Evolutionary conservation across 192 early-diverging fungal species (phyloP).

Genomic region (Coemansia sp.): DNA sequence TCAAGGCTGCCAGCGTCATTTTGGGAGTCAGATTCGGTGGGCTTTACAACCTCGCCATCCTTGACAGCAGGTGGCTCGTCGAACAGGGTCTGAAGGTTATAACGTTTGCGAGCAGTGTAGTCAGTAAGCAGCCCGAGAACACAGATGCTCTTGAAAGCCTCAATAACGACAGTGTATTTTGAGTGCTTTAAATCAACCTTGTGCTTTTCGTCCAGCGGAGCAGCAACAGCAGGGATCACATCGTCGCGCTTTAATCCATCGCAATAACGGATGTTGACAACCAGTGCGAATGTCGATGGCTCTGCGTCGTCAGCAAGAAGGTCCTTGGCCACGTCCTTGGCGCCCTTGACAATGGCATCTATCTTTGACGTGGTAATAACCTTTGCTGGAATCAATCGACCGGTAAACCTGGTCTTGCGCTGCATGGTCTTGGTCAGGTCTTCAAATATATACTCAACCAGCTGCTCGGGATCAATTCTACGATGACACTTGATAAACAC

Average conservation of each 20-base stretch:
- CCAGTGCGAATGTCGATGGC: constrained; percentile 51
- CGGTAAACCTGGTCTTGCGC: constrained; percentile 44
- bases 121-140: constrained; percentile 43
- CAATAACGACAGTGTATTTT: constrained; percentile 47
- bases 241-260: constrained; percentile 48
- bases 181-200: constrained; percentile 51
- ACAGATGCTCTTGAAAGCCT: constrained; percentile 52
- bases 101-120: constrained; percentile 39
- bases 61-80: constrained; percentile 20
- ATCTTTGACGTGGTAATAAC: constrained; percentile 42
- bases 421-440: constrained; percentile 41
- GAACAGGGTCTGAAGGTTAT: constrained; percentile 49
- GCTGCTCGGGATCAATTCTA: constrained; percentile 38
- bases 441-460: constrained; percentile 47
- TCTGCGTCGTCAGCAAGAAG: constrained; percentile 47
- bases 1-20: too few relatives aligned
- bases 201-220: constrained; percentile 48
- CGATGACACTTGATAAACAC: constrained; percentile 48
- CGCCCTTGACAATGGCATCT: constrained; percentile 43
- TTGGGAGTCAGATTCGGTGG: too few relatives aligned
- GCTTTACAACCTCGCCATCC: too few relatives aligned
- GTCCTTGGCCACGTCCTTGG: constrained; percentile 25
- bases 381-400: constrained; percentile 44
- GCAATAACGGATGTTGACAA: constrained; percentile 51
- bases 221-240: constrained; percentile 47